Evolutionary conservation across 2,329 filamentous ascomycete species (phyloP), one percentile per base, ranked within the genome.

Genomic region (Cercospora janseana): DNA sequence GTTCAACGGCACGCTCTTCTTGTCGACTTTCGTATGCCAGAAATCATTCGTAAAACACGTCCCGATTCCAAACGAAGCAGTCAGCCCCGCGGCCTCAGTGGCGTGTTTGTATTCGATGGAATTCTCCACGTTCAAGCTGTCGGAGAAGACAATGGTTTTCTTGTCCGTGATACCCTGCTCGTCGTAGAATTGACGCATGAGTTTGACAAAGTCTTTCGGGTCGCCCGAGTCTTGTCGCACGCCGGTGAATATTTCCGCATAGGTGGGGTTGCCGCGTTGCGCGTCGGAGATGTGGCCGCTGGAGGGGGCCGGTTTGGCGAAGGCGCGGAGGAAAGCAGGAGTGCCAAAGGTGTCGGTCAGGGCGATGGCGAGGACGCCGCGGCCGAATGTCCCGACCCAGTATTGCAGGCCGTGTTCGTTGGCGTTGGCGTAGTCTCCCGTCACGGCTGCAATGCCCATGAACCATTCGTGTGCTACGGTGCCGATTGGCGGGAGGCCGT

Each of bases 381-480:
- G 83, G 3, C 93, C 93, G 66, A 96, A 98, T 54, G 88, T 95
- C 45, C 85, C 83, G 26, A 95, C 81, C 93, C 93, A 98, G 67
- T 94, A 89, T 51, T 82, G 78, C 60, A 98, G 74, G 0, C 89
- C 91, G 57, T 85, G 79, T 68, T 95, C 89, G 28, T 91, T 95
- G 3, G 93, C 91, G 55, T 80, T 77, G 60, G 82, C 79, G 66
- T 98, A 98, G 70, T 96, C 81, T 56, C 88, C 79, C 4, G 86
- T 88, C 60, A 96, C 89, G 29, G 93, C 91, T 1, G 93, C 93
- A 56, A 95, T 92, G 32, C 89, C 91, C 93, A 98, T 98, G 75
- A 96, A 97, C 93, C 93, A 98, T 72, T 98, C 93, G 66, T 98
- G 93, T 0, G 93, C 93, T 2, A 88, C 84, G 0, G 93, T 98